These are phyloP conservation scores for Juglanconis oblonga DNA, from an alignment of 2,329 filamentous ascomycete genomes.

Conservation along the genomic window DNA sequence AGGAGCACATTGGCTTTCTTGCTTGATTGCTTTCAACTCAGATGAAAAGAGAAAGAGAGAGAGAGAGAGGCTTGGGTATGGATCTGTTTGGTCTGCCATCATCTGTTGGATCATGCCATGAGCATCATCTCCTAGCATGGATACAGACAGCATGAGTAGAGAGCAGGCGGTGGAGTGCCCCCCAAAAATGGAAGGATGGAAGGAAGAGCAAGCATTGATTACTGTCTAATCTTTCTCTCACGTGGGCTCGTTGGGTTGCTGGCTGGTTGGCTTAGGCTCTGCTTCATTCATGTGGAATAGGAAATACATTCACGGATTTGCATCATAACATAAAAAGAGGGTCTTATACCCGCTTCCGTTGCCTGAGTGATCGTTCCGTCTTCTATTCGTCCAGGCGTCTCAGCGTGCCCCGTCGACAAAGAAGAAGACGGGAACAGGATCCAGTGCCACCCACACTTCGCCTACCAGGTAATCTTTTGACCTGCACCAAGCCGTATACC, in stretches of 20 bases:
- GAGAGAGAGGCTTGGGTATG: background rate
- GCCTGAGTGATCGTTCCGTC: background rate
- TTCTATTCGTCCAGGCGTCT: background rate
- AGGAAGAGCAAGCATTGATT: slow-evolving; percentile 13
- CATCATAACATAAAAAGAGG: background rate
- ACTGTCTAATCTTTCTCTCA: slow-evolving; percentile 16
- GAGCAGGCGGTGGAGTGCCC: background rate
- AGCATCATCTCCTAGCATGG: background rate
- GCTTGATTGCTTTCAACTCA: background rate
- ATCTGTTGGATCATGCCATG: background rate
- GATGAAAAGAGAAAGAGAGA: background rate
- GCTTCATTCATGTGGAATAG: slow-evolving; percentile 1
- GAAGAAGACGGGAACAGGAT: no score
- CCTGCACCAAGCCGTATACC: no score
- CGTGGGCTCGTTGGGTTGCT: background rate
- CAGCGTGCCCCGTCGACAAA: no score
- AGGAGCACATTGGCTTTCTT: background rate
- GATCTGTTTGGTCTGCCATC: background rate
- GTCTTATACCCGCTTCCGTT: background rate
- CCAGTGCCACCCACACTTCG: no score
- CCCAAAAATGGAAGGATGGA: background rate
- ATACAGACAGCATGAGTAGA: background rate
- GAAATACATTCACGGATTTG: slow-evolving; percentile 17
- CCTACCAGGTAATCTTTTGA: no score
- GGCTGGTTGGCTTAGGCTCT: background rate